A percentile compares a stretch with the other conserved stretches of the same genome.
Conservation (phyloP, 164 flowering plant genomes). For the Aristolochia californica region DNA sequence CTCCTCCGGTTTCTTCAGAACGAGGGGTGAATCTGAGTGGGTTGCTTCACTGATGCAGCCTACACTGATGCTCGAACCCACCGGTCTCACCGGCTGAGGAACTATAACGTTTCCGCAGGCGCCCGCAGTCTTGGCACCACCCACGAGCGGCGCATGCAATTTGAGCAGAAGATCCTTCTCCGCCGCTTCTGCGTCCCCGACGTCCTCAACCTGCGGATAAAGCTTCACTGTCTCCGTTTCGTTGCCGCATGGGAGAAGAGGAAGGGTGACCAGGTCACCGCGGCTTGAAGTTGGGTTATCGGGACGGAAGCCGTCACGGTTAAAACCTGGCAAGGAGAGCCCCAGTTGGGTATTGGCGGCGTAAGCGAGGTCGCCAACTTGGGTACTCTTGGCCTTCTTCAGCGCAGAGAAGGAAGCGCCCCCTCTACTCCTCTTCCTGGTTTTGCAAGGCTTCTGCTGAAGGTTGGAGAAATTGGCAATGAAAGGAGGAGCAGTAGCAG, state of each 20-base stretch:
- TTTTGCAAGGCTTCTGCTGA: slow-evolving; percentile 35
- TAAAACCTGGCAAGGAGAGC: slow-evolving; percentile 9
- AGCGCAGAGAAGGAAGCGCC: slow-evolving; percentile 23
- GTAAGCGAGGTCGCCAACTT: slow-evolving; percentile 11
- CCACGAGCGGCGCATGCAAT: no score
- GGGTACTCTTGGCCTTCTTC: slow-evolving; percentile 25
- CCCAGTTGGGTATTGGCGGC: slow-evolving; percentile 14
- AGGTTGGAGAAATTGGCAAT: slow-evolving; percentile 15
- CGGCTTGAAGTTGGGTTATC: no score
- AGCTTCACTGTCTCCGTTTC: no score
- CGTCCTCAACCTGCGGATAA: no score
- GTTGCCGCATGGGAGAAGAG: slow-evolving; percentile 30
- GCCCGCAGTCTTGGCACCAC: slow-evolving; percentile 1
- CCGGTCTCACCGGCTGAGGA: slow-evolving; percentile 66
- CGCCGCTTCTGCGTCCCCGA: no score
- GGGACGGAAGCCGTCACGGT: slow-evolving; percentile 8
- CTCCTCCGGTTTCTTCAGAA: slow-evolving; percentile 37
- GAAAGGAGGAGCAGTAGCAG: no score
- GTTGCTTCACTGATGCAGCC: slow-evolving; percentile 27
- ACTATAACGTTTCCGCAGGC: no score
- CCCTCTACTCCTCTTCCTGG: slow-evolving; percentile 52
- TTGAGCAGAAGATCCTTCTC: no score
- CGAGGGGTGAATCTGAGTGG: background rate
- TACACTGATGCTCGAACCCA: slow-evolving; percentile 60
- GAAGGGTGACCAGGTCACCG: slow-evolving; percentile 38